Conservation (phyloP, 2,329 filamentous ascomycete genomes). For the Fusarium sp. region DNA sequence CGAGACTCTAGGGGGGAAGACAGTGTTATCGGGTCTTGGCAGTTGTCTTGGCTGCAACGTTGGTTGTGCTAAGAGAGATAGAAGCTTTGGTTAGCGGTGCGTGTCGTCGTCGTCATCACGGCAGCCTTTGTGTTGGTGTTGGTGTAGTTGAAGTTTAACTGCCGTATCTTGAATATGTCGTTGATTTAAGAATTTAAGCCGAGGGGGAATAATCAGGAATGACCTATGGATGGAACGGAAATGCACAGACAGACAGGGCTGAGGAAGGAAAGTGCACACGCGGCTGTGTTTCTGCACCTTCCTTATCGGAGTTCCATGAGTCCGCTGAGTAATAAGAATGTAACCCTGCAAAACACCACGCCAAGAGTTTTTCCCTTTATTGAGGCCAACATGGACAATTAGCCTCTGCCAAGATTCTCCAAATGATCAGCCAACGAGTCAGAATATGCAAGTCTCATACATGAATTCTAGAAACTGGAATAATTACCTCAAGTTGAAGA, state of each 20-base stretch:
- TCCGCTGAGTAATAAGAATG: constrained; percentile 2
- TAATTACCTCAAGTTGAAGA: background rate
- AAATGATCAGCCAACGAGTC: constrained; percentile 1
- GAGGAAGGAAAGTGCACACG: background rate
- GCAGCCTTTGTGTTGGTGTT: background rate
- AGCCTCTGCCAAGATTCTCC: constrained; percentile 7
- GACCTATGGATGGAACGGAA: background rate
- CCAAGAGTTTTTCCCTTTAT: constrained; percentile 18
- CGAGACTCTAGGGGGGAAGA: constrained; percentile 28
- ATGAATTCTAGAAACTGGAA: background rate
- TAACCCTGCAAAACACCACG: constrained; percentile 11
- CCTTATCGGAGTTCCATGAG: background rate
- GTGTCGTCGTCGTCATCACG: constrained; percentile 23
- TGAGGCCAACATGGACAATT: constrained; percentile 5
- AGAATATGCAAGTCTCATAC: constrained; percentile 15
- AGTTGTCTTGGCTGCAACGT: constrained; percentile 29
- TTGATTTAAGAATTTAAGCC: constrained; percentile 16
- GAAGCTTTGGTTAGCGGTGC: background rate
- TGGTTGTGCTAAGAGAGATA: constrained; percentile 1
- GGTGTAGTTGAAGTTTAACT: background rate
- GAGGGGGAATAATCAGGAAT: background rate
- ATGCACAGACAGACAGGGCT: background rate
- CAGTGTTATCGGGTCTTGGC: too few species aligned
- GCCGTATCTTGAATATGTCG: background rate
- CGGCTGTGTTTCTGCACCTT: background rate